phyloP scores from a whole-genome alignment of 495 filamentous ascomycete genomes.

The Aspergillus coremiiformis region DNA sequence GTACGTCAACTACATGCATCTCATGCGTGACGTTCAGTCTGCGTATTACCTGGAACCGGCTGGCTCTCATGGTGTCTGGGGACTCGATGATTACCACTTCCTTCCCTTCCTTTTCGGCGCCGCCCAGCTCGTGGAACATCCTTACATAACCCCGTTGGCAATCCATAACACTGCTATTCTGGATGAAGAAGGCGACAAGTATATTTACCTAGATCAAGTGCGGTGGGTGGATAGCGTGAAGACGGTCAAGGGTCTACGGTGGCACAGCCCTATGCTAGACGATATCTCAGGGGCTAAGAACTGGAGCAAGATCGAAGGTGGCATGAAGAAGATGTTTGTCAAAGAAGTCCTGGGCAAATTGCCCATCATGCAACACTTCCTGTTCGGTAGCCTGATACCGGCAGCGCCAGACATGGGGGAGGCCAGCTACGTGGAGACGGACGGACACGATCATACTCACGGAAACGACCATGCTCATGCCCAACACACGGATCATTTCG shows the following conservation, averaged over 20 bases:
- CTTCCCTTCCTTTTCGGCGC: conserved; percentile 96
- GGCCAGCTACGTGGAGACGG: conserved; percentile 37
- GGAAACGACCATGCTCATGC: conserved; percentile 54
- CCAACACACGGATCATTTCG: conserved; percentile 57
- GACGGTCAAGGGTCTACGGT: conserved; percentile 88
- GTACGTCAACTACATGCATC: conserved; percentile 70
- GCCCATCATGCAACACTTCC: conserved; percentile 97
- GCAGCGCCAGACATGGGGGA: conserved; percentile 74
- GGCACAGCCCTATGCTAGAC: conserved; percentile 98
- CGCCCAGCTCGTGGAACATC: conserved; percentile 80
- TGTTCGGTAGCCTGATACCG: conserved; percentile 80
- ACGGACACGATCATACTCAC: conserved; percentile 51
- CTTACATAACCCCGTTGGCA: conserved; percentile 74
- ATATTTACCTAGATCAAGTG: conserved; percentile 86
- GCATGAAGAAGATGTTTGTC: conserved; percentile 95
- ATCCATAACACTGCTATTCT: conserved; percentile 82
- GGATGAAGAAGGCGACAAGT: conserved; percentile 77
- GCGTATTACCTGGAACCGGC: conserved; percentile 95
- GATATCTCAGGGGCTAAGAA: conserved; percentile 89
- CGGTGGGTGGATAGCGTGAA: conserved; percentile 92
- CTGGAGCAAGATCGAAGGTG: conserved; percentile 88
- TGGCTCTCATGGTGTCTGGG: conserved; percentile 93
- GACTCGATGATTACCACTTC: conserved; percentile 94
- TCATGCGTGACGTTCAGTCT: conserved; percentile 76
- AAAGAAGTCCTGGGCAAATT: conserved; percentile 88